Percentiles rank a stretch among this genome's conserved stretches.
phyloP scores from a whole-genome alignment of 495 filamentous ascomycete species.

The Pseudevernia furfuracea region DNA sequence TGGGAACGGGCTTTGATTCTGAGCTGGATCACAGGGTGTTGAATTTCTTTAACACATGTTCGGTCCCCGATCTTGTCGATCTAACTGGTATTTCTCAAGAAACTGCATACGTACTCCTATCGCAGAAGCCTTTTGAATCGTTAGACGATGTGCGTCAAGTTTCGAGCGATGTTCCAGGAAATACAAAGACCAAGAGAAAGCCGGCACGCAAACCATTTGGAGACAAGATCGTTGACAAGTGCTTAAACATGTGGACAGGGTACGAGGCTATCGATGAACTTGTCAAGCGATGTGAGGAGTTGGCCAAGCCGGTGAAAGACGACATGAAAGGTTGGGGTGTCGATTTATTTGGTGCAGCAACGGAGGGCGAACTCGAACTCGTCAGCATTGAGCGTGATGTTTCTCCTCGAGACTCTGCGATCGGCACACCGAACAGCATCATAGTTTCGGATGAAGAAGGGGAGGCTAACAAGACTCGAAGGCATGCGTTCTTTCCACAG shows the following conservation, averaged over 20 bases:
- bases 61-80: conserved; percentile 62
- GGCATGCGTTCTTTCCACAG: conserved; percentile 53
- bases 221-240: conserved; percentile 65
- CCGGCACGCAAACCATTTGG: conserved; percentile 50
- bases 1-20: conserved; percentile 36
- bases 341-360: conserved; percentile 58
- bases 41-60: conserved; percentile 76
- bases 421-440: conserved; percentile 60
- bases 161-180: conserved; percentile 32
- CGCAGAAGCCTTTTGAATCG: conserved; percentile 58
- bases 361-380: conserved; percentile 59
- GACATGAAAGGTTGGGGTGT: conserved; percentile 74
- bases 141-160: conserved; percentile 59
- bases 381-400: conserved; percentile 45
- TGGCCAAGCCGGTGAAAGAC: conserved; percentile 59
- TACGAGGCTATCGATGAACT: conserved; percentile 75
- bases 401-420: conserved; percentile 56
- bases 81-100: conserved; percentile 64
- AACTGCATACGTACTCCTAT: conserved; percentile 55
- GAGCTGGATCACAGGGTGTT: conserved; percentile 54
- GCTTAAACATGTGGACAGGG: conserved; percentile 62
- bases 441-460: conserved; percentile 41
- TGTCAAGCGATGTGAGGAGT: conserved; percentile 58
- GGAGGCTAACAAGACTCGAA: conserved; percentile 38
- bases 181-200: conserved; percentile 38